phyloP scores from a whole-genome alignment of 768 basidiomycete genomes.

The Boletales sp. region DNA sequence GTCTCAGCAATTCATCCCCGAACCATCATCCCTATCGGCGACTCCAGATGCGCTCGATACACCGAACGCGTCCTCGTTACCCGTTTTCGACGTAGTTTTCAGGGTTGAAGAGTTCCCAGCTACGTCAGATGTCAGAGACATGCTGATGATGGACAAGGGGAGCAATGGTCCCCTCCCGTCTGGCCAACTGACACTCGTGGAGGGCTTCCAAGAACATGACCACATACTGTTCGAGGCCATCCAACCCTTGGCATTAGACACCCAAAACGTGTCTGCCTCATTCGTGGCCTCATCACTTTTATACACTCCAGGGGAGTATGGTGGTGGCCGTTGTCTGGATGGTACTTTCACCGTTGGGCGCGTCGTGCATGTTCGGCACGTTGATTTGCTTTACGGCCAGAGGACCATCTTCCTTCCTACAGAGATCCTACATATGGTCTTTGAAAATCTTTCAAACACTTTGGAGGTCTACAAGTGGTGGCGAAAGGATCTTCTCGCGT shows the following conservation, averaged over 20 bases:
- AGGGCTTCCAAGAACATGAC: neutral
- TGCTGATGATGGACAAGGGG: neutral
- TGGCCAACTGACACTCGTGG: neutral
- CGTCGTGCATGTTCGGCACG: neutral
- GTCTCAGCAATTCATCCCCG: too few species aligned
- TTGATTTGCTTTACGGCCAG: neutral
- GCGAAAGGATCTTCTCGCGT: conserved; percentile 1
- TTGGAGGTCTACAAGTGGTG: neutral
- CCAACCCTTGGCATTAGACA: neutral
- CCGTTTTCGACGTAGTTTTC: neutral
- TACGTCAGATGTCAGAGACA: neutral
- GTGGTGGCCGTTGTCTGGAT: neutral
- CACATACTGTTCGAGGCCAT: neutral
- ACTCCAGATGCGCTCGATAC: neutral
- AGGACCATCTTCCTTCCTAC: neutral
- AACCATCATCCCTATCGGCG: too few species aligned
- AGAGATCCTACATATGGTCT: neutral
- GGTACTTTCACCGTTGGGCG: neutral
- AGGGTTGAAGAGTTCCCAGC: neutral
- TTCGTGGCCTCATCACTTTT: neutral
- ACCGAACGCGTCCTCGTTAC: neutral
- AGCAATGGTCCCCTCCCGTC: neutral
- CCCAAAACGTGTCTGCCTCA: neutral
- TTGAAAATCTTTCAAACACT: neutral
- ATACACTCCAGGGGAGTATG: neutral